Evolutionary conservation across 176 grass and related monocot genomes (phyloP).

Genomic region (Ananas comosus): DNA sequence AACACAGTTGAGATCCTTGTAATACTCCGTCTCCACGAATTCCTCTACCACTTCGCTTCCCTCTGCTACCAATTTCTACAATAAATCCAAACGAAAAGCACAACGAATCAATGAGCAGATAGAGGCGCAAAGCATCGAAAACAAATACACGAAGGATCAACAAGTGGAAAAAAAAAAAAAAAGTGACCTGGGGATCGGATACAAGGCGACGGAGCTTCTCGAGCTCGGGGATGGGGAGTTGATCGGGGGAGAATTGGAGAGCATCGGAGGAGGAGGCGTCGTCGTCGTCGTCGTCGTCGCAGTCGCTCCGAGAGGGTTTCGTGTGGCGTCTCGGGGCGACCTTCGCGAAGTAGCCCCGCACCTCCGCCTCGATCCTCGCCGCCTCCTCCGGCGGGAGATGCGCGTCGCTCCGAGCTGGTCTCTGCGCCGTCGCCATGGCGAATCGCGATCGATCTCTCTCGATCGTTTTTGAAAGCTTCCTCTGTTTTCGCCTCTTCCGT

Average conservation of each 20-base stretch:
- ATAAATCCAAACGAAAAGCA: constrained; percentile 12
- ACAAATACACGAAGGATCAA: constrained; percentile 5
- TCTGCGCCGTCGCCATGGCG: constrained; percentile 25
- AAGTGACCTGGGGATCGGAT: constrained; percentile 36
- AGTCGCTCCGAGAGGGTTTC: constrained; percentile 73
- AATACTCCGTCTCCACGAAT: constrained; percentile 66
- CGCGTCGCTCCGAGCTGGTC: constrained; percentile 55
- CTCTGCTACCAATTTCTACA: constrained; percentile 51
- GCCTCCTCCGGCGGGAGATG: constrained; percentile 59
- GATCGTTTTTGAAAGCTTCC: neutral
- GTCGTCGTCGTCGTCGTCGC: constrained; percentile 46
- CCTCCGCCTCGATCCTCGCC: constrained; percentile 51
- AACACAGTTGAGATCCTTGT: constrained; percentile 56
- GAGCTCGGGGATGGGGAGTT: constrained; percentile 42
- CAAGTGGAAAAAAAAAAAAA: neutral
- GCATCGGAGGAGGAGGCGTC: constrained; percentile 13
- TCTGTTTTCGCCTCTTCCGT: neutral
- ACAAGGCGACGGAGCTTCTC: constrained; percentile 49
- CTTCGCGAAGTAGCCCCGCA: constrained; percentile 61
- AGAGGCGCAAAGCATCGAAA: neutral
- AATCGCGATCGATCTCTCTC: no score
- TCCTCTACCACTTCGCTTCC: constrained; percentile 48
- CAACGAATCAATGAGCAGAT: neutral
- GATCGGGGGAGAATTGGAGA: neutral
- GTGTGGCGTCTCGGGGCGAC: constrained; percentile 44